A percentile compares a stretch with the other conserved stretches of the same genome.
Evolutionary conservation across 2,329 filamentous ascomycete species (phyloP).

Genomic region (Clarireedia hainanense): DNA sequence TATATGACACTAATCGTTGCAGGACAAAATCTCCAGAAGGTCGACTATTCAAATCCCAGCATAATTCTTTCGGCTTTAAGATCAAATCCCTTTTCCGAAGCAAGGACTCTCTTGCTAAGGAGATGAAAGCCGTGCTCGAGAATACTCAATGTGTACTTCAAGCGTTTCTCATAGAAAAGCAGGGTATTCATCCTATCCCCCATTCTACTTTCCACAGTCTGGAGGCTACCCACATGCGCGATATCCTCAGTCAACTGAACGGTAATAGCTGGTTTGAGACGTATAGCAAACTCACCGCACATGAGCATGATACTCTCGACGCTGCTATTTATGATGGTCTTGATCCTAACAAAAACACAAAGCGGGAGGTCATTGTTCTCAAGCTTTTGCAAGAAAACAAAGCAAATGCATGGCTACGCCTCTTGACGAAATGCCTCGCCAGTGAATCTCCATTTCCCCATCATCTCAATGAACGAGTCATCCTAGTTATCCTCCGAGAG

Average conservation of each 20-base stretch:
- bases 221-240: slow-evolving; percentile 24
- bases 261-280: slow-evolving; percentile 24
- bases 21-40: slow-evolving; percentile 13
- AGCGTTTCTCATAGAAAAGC: slow-evolving; percentile 19
- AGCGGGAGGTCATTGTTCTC: slow-evolving; percentile 20
- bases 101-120: slow-evolving; percentile 23
- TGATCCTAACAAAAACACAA: slow-evolving; percentile 1
- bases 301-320: slow-evolving; percentile 14
- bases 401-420: slow-evolving; percentile 15
- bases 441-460: background rate
- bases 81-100: slow-evolving; percentile 22
- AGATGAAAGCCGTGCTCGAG: slow-evolving; percentile 20
- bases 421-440: slow-evolving; percentile 11
- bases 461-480: slow-evolving; percentile 8
- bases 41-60: slow-evolving; percentile 19
- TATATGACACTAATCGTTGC: slow-evolving; percentile 7
- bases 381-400: slow-evolving; percentile 20
- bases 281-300: slow-evolving; percentile 12
- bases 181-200: slow-evolving; percentile 14
- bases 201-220: slow-evolving; percentile 25
- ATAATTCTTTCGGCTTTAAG: slow-evolving; percentile 18
- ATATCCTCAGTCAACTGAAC: slow-evolving; percentile 23
- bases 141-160: slow-evolving; percentile 17
- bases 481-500: slow-evolving; percentile 23
- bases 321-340: slow-evolving; percentile 8